These are phyloP conservation scores for Penicillium chermesinum DNA, from an alignment of 495 filamentous ascomycete genomes.

Conservation along the genomic window DNA sequence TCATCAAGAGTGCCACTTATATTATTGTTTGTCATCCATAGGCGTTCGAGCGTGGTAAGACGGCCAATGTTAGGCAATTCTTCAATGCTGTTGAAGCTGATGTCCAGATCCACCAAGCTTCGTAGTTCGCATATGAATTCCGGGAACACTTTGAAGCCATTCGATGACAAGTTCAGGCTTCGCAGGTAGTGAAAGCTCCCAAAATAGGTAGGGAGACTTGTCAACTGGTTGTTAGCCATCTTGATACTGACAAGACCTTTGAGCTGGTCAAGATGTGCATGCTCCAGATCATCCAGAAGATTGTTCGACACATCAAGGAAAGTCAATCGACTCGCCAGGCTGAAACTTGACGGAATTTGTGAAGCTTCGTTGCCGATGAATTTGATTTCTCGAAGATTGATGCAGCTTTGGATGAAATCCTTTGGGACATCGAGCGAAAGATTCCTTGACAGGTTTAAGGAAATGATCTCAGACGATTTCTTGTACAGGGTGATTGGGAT, in stretches of 20 bases:
- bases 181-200: conserved; percentile 68
- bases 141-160: conserved; percentile 80
- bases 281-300: conserved; percentile 75
- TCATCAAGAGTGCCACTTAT: conserved; percentile 67
- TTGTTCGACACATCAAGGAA: conserved; percentile 95
- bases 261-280: conserved; percentile 67
- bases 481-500: conserved; percentile 94
- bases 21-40: conserved; percentile 94
- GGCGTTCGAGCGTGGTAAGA: conserved; percentile 71
- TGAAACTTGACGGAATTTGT: conserved; percentile 77
- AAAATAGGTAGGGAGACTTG: conserved; percentile 72
- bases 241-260: conserved; percentile 82
- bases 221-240: conserved; percentile 86
- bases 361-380: conserved; percentile 88
- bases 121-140: conserved; percentile 75
- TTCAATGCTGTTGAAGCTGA: conserved; percentile 91
- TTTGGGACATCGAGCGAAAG: conserved; percentile 87
- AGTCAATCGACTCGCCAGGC: conserved; percentile 74
- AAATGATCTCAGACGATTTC: conserved; percentile 87
- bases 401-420: conserved; percentile 94
- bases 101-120: conserved; percentile 84
- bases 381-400: conserved; percentile 88
- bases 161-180: conserved; percentile 86
- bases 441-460: conserved; percentile 87
- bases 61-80: conserved; percentile 73